phyloP scores from a whole-genome alignment of 306 rosid genomes.

The Quercus mongolica region DNA sequence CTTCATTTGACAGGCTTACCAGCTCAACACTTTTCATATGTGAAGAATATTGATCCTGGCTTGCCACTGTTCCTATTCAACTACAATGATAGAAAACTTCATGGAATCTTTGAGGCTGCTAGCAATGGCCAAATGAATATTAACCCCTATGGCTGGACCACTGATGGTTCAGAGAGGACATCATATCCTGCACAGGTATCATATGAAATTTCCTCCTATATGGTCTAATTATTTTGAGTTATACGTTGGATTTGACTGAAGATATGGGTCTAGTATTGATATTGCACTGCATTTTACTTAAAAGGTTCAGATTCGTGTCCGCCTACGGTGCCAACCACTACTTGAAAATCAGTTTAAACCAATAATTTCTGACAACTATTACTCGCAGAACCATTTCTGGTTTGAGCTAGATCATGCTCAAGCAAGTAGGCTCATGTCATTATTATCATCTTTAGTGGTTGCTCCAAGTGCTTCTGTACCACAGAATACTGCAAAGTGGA shows the following conservation, averaged over 20 bases:
- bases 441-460: slow-evolving; percentile 40
- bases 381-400: slow-evolving; percentile 48
- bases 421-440: slow-evolving; percentile 45
- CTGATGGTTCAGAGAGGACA: slow-evolving; percentile 59
- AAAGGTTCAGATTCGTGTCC: slow-evolving; percentile 59
- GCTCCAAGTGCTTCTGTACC: slow-evolving; percentile 32
- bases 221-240: slow-evolving; percentile 2
- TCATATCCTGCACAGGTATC: slow-evolving; percentile 84
- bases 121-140: slow-evolving; percentile 66
- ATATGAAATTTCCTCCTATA: neutral
- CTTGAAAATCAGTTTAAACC: slow-evolving; percentile 57
- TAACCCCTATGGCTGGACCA: slow-evolving; percentile 81
- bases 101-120: slow-evolving; percentile 86
- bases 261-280: slow-evolving; percentile 5
- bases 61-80: slow-evolving; percentile 87
- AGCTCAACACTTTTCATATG: slow-evolving; percentile 59
- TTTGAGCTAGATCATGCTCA: slow-evolving; percentile 83
- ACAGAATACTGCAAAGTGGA: slow-evolving; percentile 25
- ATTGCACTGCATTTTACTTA: neutral
- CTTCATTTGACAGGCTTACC: slow-evolving; percentile 59
- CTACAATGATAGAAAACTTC: slow-evolving; percentile 65
- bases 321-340: slow-evolving; percentile 60
- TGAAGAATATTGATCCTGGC: slow-evolving; percentile 73
- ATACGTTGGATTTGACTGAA: slow-evolving; percentile 5
- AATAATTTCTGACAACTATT: slow-evolving; percentile 60